phyloP scores from a whole-genome alignment of 1,284 basidiomycete species.

The Takashimella tepidaria region DNA sequence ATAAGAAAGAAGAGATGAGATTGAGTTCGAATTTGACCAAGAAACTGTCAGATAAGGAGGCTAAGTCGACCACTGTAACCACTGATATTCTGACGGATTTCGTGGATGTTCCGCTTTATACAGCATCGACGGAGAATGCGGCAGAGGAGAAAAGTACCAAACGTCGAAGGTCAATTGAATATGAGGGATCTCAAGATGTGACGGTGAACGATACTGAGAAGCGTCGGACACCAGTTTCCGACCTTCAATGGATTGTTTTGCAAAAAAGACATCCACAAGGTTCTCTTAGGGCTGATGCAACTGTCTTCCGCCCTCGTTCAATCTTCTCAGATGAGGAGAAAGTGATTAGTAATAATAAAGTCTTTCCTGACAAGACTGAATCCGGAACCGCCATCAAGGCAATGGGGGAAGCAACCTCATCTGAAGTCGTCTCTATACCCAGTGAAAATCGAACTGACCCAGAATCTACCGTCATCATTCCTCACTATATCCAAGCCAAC shows the following conservation, averaged over 20 bases:
- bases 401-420: background rate
- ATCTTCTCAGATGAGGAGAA: no score
- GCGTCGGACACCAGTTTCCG: no score
- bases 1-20: no score
- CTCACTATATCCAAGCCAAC: background rate
- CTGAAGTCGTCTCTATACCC: background rate
- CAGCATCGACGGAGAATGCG: background rate
- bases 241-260: no score
- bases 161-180: background rate
- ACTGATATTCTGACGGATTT: background rate
- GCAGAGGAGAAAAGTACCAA: background rate
- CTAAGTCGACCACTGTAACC: background rate
- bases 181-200: no score
- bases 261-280: conserved; percentile 8
- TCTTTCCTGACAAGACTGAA: no score
- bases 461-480: background rate
- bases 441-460: background rate
- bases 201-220: no score
- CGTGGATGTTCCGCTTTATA: background rate
- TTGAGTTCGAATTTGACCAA: no score
- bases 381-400: no score
- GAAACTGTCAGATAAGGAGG: no score
- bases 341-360: no score
- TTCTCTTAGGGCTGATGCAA: conserved; percentile 4
- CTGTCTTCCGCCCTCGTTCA: background rate